phyloP scores from a whole-genome alignment of 306 rosid species.

The Albizia julibrissin region DNA sequence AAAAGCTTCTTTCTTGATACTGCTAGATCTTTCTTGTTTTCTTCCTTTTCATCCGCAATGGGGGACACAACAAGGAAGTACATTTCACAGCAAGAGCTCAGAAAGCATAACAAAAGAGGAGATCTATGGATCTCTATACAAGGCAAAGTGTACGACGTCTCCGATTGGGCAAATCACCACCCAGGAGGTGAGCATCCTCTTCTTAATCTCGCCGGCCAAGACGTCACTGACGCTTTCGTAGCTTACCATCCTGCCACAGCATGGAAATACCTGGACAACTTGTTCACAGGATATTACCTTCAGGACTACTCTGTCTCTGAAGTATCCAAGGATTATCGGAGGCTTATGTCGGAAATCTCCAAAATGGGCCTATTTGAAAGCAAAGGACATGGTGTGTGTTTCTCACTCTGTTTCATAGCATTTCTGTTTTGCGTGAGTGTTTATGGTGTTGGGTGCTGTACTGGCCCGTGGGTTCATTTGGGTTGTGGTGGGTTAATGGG shows the following conservation, averaged over 20 bases:
- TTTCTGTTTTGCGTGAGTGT: slow-evolving; percentile 43
- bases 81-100: slow-evolving; percentile 32
- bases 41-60: slow-evolving; percentile 5
- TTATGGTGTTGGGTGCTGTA: slow-evolving; percentile 52
- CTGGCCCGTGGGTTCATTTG: slow-evolving; percentile 46
- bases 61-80: slow-evolving; percentile 27
- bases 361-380: slow-evolving; percentile 51
- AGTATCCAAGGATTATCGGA: slow-evolving; percentile 59
- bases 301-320: slow-evolving; percentile 59
- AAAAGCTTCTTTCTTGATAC: not conserved
- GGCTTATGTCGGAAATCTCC: slow-evolving; percentile 40
- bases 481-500: slow-evolving; percentile 51
- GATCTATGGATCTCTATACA: slow-evolving; percentile 80
- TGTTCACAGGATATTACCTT: slow-evolving; percentile 56
- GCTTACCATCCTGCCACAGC: slow-evolving; percentile 72
- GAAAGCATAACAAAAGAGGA: slow-evolving; percentile 39
- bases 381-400: slow-evolving; percentile 55
- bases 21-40: not conserved
- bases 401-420: slow-evolving; percentile 30
- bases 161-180: slow-evolving; percentile 59
- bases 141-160: slow-evolving; percentile 70
- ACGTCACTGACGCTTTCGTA: slow-evolving; percentile 77
- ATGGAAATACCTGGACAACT: slow-evolving; percentile 39
- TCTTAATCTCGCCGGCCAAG: slow-evolving; percentile 73
- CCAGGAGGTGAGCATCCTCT: slow-evolving; percentile 77